phyloP scores from a whole-genome alignment of 169 alveolate species.

The Plasmodium coatneyi region DNA sequence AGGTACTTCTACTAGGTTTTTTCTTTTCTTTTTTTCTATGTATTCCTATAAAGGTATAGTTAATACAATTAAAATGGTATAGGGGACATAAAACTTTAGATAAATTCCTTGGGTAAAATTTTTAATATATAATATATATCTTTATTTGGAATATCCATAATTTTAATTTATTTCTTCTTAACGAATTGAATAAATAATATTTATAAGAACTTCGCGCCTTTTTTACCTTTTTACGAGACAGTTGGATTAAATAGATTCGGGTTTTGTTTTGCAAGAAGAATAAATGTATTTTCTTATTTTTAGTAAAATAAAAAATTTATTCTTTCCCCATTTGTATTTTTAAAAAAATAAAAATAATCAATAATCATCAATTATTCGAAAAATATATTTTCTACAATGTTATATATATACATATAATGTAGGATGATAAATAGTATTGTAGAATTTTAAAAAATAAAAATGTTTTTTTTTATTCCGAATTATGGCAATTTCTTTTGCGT shows the following conservation, averaged over 20 bases:
- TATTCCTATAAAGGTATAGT: neutral
- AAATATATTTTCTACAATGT: neutral
- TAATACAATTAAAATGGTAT: neutral
- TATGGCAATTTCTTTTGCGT: neutral
- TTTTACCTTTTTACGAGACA: neutral
- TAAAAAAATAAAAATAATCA: no score
- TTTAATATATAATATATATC: neutral
- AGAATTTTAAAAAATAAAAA: neutral
- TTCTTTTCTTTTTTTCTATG: neutral
- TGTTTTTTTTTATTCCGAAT: neutral
- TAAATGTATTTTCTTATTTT: neutral
- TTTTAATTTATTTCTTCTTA: neutral
- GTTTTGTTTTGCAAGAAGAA: neutral
- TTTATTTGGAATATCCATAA: neutral
- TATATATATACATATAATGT: neutral
- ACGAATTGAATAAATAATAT: neutral
- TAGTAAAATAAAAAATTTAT: no score
- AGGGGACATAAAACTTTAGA: neutral
- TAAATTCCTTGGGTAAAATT: neutral
- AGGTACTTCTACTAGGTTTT: neutral
- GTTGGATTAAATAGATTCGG: neutral
- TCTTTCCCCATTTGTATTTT: neutral
- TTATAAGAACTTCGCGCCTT: neutral
- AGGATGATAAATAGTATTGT: neutral
- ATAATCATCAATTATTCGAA: neutral